A percentile compares a stretch with the other conserved stretches of the same genome.
These are phyloP conservation scores for Lagerstroemia speciosa DNA, from an alignment of 345 rosid genomes.

Conservation along the genomic window DNA sequence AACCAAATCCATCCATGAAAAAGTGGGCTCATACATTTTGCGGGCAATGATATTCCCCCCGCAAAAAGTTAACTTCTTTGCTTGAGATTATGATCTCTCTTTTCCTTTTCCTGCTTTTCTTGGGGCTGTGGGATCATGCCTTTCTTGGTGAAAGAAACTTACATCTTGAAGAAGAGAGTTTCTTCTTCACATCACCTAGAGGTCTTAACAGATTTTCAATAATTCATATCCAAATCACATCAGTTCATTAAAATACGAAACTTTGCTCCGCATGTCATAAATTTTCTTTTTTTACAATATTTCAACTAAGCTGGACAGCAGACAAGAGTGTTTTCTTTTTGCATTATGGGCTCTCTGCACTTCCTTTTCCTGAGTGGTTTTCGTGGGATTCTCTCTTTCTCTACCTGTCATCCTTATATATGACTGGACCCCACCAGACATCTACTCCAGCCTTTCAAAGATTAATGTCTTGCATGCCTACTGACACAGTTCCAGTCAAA, in stretches of 20 bases:
- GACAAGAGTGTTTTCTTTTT: too few species aligned
- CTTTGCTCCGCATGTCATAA: too few species aligned
- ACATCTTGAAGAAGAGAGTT: neutral
- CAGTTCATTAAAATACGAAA: too few species aligned
- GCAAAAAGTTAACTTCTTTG: neutral
- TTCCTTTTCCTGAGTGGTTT: neutral
- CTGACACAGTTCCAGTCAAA: conserved; percentile 6
- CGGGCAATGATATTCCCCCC: neutral
- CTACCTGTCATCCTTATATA: neutral
- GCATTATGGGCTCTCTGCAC: too few species aligned
- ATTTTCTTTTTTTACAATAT: too few species aligned
- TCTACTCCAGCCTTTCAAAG: neutral
- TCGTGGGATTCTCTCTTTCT: neutral
- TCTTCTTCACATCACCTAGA: too few species aligned
- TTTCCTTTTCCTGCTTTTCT: neutral
- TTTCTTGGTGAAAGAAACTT: neutral
- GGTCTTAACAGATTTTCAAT: too few species aligned
- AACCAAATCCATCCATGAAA: neutral
- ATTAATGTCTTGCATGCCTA: conserved; percentile 6
- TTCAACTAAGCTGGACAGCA: too few species aligned
- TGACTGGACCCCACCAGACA: neutral
- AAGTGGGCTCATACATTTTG: neutral
- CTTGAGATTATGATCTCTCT: neutral
- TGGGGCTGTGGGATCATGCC: neutral
- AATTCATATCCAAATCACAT: too few species aligned